phyloP scores from a whole-genome alignment of 2,329 filamentous ascomycete species.

The Trichoderma aggressivum region DNA sequence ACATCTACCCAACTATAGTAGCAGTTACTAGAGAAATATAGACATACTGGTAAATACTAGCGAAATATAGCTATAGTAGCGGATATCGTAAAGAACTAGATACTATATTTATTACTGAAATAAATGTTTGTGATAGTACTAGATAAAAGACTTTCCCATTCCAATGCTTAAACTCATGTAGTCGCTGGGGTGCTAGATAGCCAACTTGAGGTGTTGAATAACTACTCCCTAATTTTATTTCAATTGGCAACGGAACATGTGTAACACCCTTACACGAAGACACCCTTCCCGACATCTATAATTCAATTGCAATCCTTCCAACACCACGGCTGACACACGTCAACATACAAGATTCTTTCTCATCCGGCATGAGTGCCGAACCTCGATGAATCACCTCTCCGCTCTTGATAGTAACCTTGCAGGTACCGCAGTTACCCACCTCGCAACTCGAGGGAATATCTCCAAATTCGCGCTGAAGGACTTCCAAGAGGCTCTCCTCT shows the following conservation, averaged over 20 bases:
- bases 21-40: too few species aligned
- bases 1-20: too few species aligned
- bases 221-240: too few species aligned
- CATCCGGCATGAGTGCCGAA: constrained; percentile 43
- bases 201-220: too few species aligned
- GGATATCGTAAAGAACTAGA: too few species aligned
- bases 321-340: constrained; percentile 52
- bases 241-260: background rate
- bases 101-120: too few species aligned
- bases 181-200: too few species aligned
- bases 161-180: too few species aligned
- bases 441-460: constrained; percentile 49
- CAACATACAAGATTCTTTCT: constrained; percentile 45
- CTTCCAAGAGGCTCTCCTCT: constrained; percentile 50
- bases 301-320: constrained; percentile 44
- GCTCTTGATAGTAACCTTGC: constrained; percentile 41
- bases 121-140: too few species aligned
- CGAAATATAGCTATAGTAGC: too few species aligned
- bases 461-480: constrained; percentile 41
- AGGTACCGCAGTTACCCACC: constrained; percentile 54
- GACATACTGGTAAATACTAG: too few species aligned
- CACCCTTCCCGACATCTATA: background rate
- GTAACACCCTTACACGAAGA: background rate
- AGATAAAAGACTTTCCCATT: too few species aligned
- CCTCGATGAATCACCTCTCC: constrained; percentile 50